A percentile compares a stretch with the other conserved stretches of the same genome.
These are phyloP conservation scores for Cutaneotrichosporon dermatis DNA, from an alignment of 1,284 basidiomycete genomes.

Conservation along the genomic window DNA sequence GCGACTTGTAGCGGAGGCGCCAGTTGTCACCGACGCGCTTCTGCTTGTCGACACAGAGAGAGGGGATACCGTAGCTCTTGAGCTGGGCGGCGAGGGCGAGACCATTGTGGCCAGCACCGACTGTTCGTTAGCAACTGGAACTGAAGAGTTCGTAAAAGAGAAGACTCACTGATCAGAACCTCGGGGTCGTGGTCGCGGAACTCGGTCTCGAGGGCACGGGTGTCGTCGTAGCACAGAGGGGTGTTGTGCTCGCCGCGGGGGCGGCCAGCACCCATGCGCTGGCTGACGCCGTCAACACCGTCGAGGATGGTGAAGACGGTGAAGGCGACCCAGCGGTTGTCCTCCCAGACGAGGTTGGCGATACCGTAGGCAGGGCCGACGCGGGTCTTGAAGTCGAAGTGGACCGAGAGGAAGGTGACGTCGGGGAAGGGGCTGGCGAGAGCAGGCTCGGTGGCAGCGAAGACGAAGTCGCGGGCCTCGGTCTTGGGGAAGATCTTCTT, in stretches of 20 bases:
- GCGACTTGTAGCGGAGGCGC: conserved; percentile 56
- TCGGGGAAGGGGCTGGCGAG: conserved; percentile 56
- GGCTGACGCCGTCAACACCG: conserved; percentile 55
- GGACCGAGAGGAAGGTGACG: conserved; percentile 57
- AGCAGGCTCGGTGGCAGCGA: conserved; percentile 32
- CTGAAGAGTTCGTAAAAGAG: not conserved
- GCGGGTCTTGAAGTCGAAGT: conserved; percentile 59
- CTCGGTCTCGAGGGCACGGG: conserved; percentile 43
- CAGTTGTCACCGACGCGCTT: conserved; percentile 59
- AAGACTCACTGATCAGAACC: conserved; percentile 38
- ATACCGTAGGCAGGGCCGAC: conserved; percentile 56
- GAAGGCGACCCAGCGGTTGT: conserved; percentile 58
- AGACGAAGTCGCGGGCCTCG: conserved; percentile 49
- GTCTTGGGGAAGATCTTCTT: conserved; percentile 47
- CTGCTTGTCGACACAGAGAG: conserved; percentile 57
- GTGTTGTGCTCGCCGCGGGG: conserved; percentile 34
- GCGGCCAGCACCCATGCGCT: conserved; percentile 50
- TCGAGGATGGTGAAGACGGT: conserved; percentile 60
- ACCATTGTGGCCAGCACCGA: conserved; percentile 65
- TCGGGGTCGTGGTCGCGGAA: conserved; percentile 50
- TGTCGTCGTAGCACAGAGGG: conserved; percentile 31
- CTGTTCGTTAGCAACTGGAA: conserved; percentile 13
- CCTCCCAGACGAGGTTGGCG: conserved; percentile 55
- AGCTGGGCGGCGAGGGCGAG: conserved; percentile 59
- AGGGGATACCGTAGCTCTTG: conserved; percentile 55